These are phyloP conservation scores for Talaromyces atroroseus DNA, from an alignment of 2,329 filamentous ascomycete species.

Conservation along the genomic window DNA sequence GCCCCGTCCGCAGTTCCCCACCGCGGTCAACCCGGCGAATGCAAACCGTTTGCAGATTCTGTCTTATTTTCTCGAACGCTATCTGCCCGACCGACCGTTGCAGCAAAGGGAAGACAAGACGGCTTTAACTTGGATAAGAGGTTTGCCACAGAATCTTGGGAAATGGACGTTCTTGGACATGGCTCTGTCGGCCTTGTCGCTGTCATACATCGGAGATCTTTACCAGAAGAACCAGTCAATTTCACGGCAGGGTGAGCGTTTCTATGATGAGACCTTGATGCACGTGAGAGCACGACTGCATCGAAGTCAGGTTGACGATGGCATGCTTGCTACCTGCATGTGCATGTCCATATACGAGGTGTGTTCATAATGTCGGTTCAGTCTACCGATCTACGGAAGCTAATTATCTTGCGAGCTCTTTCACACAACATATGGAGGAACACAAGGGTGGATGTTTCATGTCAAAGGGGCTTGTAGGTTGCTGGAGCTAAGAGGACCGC, in stretches of 20 bases:
- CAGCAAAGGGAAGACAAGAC: conserved; percentile 5
- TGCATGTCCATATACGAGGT: conserved; percentile 14
- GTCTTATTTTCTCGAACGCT: conserved; percentile 11
- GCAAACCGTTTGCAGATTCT: conserved; percentile 8
- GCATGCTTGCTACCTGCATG: conserved; percentile 11
- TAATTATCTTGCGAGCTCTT: conserved; percentile 5
- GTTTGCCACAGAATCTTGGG: conserved; percentile 5
- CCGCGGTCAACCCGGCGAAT: background rate
- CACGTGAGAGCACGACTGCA: conserved; percentile 6
- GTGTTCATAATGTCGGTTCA: background rate
- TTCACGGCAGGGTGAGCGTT: conserved; percentile 8
- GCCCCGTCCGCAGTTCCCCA: background rate
- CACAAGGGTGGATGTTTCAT: conserved; percentile 15
- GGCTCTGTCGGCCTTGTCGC: conserved; percentile 11
- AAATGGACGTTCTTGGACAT: conserved; percentile 10
- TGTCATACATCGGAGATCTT: conserved; percentile 11
- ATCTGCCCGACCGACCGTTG: conserved; percentile 6
- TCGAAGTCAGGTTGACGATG: conserved; percentile 10
- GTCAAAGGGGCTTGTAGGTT: conserved; percentile 12
- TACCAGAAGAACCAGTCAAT: conserved; percentile 4
- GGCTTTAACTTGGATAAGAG: conserved; percentile 11
- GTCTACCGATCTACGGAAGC: background rate
- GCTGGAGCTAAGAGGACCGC: conserved; percentile 11
- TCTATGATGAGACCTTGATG: conserved; percentile 8
- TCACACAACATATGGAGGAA: conserved; percentile 7